A percentile compares a stretch with the other conserved stretches of the same genome.
Evolutionary conservation across 306 rosid species (phyloP).

Genomic region (Cucumis cinereus): DNA sequence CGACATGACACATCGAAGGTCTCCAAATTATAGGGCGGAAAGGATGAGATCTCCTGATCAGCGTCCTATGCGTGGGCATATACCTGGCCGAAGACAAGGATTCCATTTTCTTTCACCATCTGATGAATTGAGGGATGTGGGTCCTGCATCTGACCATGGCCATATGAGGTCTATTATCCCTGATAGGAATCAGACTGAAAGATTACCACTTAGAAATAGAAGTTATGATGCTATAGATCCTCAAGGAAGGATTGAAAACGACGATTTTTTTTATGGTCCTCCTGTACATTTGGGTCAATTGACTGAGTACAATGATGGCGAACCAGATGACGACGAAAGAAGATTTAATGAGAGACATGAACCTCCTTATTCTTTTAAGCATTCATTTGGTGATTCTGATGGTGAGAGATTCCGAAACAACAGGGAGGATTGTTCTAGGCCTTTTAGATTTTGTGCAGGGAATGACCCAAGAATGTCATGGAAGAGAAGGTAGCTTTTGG

Average conservation of each 20-base stretch:
- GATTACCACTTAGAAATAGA: conserved; percentile 43
- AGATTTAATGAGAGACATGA: conserved; percentile 59
- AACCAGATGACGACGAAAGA: conserved; percentile 58
- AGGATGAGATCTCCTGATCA: conserved; percentile 81
- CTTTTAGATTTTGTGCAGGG: conserved; percentile 60
- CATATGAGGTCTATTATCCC: conserved; percentile 52
- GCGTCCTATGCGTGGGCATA: conserved; percentile 42
- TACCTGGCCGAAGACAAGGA: conserved; percentile 53
- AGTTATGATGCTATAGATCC: conserved; percentile 60
- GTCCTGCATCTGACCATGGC: conserved; percentile 55
- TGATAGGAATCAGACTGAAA: conserved; percentile 47
- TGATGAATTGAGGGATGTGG: conserved; percentile 61
- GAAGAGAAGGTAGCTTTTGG: conserved; percentile 30
- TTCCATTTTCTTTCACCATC: conserved; percentile 47
- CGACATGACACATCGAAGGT: conserved; percentile 45
- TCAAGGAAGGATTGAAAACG: conserved; percentile 44
- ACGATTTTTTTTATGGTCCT: conserved; percentile 47
- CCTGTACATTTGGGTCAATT: conserved; percentile 46
- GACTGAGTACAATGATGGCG: conserved; percentile 41
- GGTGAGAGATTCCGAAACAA: conserved; percentile 57
- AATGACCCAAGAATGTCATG: conserved; percentile 59
- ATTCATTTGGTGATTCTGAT: conserved; percentile 38
- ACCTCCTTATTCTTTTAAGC: conserved; percentile 49
- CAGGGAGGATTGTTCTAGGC: conserved; percentile 52
- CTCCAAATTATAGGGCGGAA: conserved; percentile 59